Evolutionary conservation across 2,329 filamentous ascomycete species (phyloP).

Genomic region (Microcyclospora pomicola): DNA sequence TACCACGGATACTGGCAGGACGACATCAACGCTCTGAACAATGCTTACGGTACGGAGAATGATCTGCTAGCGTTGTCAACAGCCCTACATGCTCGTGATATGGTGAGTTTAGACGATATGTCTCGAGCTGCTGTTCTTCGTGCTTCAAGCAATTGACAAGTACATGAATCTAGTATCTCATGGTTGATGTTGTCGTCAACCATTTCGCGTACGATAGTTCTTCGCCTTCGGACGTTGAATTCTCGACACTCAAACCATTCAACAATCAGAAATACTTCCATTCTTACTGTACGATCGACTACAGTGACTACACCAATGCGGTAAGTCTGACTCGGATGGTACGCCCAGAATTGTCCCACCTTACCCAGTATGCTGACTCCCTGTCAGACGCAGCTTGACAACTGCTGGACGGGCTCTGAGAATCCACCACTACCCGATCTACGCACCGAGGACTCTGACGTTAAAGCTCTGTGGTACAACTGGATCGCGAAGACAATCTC

Average conservation of each 20-base stretch:
- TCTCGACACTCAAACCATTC: slow-evolving; percentile 26
- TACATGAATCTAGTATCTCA: neutral
- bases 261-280: slow-evolving; percentile 33
- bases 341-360: neutral
- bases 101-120: slow-evolving; percentile 6
- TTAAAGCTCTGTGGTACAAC: slow-evolving; percentile 39
- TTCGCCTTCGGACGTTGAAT: slow-evolving; percentile 17
- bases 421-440: slow-evolving; percentile 49
- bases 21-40: slow-evolving; percentile 31
- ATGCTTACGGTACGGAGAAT: slow-evolving; percentile 23
- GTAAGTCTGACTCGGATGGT: neutral
- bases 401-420: slow-evolving; percentile 43
- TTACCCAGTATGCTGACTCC: neutral
- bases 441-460: slow-evolving; percentile 37
- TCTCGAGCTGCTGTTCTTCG: slow-evolving; percentile 22
- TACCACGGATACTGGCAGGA: slow-evolving; percentile 43
- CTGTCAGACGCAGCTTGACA: slow-evolving; percentile 20
- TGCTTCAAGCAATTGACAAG: neutral
- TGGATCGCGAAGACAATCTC: slow-evolving; percentile 47
- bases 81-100: slow-evolving; percentile 23
- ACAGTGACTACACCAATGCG: slow-evolving; percentile 26
- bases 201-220: slow-evolving; percentile 24
- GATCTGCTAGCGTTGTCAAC: slow-evolving; percentile 24
- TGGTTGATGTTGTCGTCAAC: slow-evolving; percentile 34
- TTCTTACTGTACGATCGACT: slow-evolving; percentile 31